These are phyloP conservation scores for Heritiera fomes DNA, from an alignment of 345 rosid genomes.

Conservation along the genomic window DNA sequence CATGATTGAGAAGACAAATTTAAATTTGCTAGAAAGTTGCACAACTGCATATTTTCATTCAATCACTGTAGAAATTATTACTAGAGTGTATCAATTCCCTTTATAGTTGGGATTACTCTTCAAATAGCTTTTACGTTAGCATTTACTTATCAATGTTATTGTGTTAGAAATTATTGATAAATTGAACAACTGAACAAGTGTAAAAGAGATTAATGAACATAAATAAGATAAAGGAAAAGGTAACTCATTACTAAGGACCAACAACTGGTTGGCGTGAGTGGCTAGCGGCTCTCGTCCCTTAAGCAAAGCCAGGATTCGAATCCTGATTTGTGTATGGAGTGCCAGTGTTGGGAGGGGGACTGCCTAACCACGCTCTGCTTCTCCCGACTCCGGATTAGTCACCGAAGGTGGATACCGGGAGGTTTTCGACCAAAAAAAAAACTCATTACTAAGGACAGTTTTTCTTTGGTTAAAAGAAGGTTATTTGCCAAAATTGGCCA, in stretches of 20 bases:
- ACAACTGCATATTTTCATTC: neutral
- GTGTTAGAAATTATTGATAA: slow-evolving; percentile 8
- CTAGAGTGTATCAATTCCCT: neutral
- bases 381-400: too few relatives aligned
- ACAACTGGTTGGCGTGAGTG: too few relatives aligned
- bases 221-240: neutral
- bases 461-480: neutral
- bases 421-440: too few relatives aligned
- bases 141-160: neutral
- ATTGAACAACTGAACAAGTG: neutral
- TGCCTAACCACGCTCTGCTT: too few relatives aligned
- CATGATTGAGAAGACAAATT: neutral
- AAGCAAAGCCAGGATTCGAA: too few relatives aligned
- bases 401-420: too few relatives aligned
- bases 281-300: too few relatives aligned
- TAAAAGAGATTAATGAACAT: neutral
- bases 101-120: neutral
- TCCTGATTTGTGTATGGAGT: too few relatives aligned
- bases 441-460: neutral
- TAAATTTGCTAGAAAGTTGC: neutral
- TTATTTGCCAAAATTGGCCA: neutral
- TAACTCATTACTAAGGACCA: neutral
- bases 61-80: neutral
- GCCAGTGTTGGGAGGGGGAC: too few relatives aligned
- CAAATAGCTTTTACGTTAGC: neutral